These are phyloP conservation scores for Luffa aegyptiaca DNA, from an alignment of 306 rosid species.

Conservation along the genomic window DNA sequence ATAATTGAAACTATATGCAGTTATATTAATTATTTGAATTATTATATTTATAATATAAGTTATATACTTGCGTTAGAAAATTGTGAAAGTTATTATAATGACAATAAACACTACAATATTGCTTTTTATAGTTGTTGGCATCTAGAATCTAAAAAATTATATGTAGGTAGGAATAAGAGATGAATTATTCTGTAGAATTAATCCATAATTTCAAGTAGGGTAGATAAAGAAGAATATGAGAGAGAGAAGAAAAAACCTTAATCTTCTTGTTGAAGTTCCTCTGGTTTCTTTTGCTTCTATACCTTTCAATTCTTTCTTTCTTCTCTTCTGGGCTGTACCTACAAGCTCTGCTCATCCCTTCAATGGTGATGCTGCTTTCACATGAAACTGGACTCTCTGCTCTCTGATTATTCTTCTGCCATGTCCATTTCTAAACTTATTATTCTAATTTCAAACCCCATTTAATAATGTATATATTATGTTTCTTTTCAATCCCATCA, in stretches of 20 bases:
- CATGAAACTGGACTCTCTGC: conserved; percentile 60
- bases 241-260: conserved; percentile 31
- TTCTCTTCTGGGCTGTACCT: conserved; percentile 79
- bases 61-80: background rate
- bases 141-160: background rate
- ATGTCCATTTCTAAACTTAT: background rate
- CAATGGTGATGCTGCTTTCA: conserved; percentile 72
- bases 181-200: conserved; percentile 7
- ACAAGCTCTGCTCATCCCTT: conserved; percentile 80
- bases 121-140: background rate
- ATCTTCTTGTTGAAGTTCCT: conserved; percentile 95
- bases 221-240: background rate
- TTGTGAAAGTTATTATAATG: background rate
- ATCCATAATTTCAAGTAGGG: background rate
- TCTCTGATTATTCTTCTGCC: background rate
- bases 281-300: conserved; percentile 61
- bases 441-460: background rate
- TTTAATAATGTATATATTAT: background rate
- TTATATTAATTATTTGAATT: background rate
- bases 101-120: background rate
- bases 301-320: conserved; percentile 78
- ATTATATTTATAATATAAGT: background rate
- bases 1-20: background rate
- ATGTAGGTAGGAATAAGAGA: background rate
- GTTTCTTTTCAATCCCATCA: background rate